These are phyloP conservation scores for Helotiales sp. DNA, from an alignment of 2,329 filamentous ascomycete species.

Conservation along the genomic window DNA sequence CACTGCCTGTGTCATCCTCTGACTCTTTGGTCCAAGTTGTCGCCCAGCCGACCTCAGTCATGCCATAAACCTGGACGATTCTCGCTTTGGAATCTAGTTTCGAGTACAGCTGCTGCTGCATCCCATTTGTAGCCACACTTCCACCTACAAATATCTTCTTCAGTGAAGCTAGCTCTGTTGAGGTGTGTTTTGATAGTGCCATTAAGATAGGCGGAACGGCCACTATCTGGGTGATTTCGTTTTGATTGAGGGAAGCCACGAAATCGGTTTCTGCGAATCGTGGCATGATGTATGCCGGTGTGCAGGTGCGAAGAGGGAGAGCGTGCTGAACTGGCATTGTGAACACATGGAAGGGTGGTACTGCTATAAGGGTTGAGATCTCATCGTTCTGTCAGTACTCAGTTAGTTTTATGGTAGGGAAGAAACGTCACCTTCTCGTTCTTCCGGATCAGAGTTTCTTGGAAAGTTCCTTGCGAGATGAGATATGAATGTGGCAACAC, in stretches of 20 bases:
- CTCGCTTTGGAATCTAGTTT: conserved; percentile 42
- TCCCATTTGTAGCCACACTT: conserved; percentile 42
- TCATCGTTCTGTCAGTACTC: conserved; percentile 8
- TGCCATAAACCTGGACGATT: conserved; percentile 50
- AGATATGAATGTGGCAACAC: conserved; percentile 29
- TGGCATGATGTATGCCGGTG: conserved; percentile 74
- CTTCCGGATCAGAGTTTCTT: conserved; percentile 1
- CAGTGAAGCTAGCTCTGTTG: conserved; percentile 40
- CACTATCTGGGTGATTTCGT: conserved; percentile 60
- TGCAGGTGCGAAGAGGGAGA: conserved; percentile 62
- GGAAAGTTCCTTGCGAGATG: conserved; percentile 11
- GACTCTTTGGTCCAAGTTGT: neutral
- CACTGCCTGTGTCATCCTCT: conserved; percentile 3
- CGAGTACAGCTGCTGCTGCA: conserved; percentile 40
- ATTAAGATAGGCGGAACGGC: conserved; percentile 76
- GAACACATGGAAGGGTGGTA: conserved; percentile 60
- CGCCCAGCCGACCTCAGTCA: conserved; percentile 36
- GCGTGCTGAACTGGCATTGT: conserved; percentile 77
- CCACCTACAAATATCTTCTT: conserved; percentile 49
- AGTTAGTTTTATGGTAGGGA: neutral
- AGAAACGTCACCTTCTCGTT: neutral
- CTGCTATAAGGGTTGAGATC: conserved; percentile 49
- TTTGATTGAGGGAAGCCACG: conserved; percentile 62
- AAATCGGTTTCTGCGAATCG: conserved; percentile 73
- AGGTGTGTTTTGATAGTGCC: conserved; percentile 63